Evolutionary conservation across 1,284 basidiomycete species (phyloP).

Genomic region (Sporisorium graminicola): DNA sequence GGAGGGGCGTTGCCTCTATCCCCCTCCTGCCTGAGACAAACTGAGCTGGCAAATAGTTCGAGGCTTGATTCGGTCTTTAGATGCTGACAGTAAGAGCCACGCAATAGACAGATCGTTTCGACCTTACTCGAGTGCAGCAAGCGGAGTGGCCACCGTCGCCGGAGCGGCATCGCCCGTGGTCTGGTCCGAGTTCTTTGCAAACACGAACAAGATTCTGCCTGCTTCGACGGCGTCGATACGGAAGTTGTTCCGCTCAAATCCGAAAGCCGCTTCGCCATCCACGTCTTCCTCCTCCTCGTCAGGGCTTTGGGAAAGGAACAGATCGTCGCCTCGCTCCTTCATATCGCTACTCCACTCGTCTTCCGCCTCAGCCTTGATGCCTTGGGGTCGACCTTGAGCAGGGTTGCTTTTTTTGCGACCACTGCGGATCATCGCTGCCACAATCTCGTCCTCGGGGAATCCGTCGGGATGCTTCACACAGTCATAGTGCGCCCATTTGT

Average conservation of each 20-base stretch:
- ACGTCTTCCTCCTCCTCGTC: conserved; percentile 8
- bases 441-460: conserved; percentile 39
- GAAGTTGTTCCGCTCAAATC: conserved; percentile 8
- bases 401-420: not conserved
- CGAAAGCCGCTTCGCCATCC: conserved; percentile 3
- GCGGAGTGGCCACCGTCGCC: conserved; percentile 6
- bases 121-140: conserved; percentile 12
- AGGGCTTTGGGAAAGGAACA: conserved; percentile 19
- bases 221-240: conserved; percentile 29
- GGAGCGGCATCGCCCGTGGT: conserved; percentile 11
- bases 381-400: not conserved
- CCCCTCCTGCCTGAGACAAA: conserved; percentile 23
- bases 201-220: conserved; percentile 51
- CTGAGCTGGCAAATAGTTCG: not conserved
- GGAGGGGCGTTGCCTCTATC: conserved; percentile 74
- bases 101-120: not conserved
- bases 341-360: conserved; percentile 37
- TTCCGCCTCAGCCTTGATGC: conserved; percentile 20
- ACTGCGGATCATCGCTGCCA: conserved; percentile 23
- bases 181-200: conserved; percentile 44
- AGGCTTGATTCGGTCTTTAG: not conserved
- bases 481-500: conserved; percentile 88
- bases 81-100: not conserved
- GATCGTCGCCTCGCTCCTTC: conserved; percentile 35
- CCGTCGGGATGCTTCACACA: conserved; percentile 47